Conservation (phyloP, 306 rosid genomes). For the Phaseolus lunatus region DNA sequence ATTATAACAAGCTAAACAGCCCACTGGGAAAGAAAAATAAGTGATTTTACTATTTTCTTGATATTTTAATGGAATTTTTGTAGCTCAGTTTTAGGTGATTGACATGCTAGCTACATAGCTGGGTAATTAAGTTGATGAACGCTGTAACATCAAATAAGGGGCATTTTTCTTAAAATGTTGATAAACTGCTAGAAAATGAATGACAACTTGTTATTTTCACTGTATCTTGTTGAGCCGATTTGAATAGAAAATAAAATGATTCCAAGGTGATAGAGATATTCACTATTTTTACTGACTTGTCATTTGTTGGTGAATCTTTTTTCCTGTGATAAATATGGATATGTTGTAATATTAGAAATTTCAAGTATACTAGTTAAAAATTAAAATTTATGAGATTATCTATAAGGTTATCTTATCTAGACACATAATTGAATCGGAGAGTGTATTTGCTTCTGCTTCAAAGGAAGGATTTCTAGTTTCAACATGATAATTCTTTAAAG, state of each 20-base stretch:
- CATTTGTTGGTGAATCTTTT: neutral
- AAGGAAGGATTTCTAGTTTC: neutral
- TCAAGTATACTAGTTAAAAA: neutral
- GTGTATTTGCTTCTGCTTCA: neutral
- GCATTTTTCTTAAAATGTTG: neutral
- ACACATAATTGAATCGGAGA: neutral
- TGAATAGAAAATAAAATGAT: constrained; percentile 36
- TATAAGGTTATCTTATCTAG: neutral
- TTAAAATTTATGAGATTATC: neutral
- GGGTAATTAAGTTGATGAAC: neutral
- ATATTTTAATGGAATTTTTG: neutral
- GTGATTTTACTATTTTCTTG: neutral
- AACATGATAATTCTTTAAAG: neutral
- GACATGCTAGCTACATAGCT: neutral
- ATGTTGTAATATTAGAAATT: neutral
- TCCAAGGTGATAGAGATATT: constrained; percentile 20
- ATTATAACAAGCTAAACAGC: neutral
- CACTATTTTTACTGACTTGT: constrained; percentile 16
- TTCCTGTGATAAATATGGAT: neutral
- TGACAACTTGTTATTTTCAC: constrained; percentile 67
- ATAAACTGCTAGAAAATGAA: neutral
- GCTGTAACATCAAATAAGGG: neutral
- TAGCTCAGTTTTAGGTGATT: neutral
- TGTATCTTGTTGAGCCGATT: constrained; percentile 35
- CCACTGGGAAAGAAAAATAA: neutral